Conservation (phyloP, 2,329 filamentous ascomycete species). For the Diplodia scrobiculata region DNA sequence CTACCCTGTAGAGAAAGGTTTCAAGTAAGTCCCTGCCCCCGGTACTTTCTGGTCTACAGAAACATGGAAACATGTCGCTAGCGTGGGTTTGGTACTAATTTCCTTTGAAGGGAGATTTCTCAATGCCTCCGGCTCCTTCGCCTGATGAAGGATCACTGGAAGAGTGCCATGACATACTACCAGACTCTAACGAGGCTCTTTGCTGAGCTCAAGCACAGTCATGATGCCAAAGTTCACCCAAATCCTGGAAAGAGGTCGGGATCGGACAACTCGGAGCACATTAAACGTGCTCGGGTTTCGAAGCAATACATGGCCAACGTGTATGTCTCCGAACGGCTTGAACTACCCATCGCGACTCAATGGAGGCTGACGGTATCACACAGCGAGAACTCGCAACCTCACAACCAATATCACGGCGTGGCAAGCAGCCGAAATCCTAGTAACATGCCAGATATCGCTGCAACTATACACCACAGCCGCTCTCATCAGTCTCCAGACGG, state of each 20-base stretch:
- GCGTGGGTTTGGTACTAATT: not conserved
- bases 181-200: conserved; percentile 19
- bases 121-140: conserved; percentile 13
- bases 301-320: not conserved
- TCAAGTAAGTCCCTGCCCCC: not conserved
- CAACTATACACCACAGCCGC: not conserved
- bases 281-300: conserved; percentile 1
- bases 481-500: not conserved
- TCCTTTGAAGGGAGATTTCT: conserved; percentile 4
- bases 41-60: not conserved
- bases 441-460: not conserved
- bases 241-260: conserved; percentile 5
- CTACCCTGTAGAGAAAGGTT: conserved; percentile 20
- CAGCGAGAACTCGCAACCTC: not conserved
- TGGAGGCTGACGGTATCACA: not conserved
- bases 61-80: not conserved
- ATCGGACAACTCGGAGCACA: not conserved
- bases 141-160: conserved; percentile 28
- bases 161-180: conserved; percentile 27
- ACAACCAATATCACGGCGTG: not conserved
- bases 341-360: not conserved
- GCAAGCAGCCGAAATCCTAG: not conserved
- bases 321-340: not conserved
- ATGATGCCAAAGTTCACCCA: not conserved
- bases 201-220: conserved; percentile 9